A percentile compares a stretch with the other conserved stretches of the same genome.
phyloP scores from a whole-genome alignment of 1,284 basidiomycete genomes.

The Wallemia ichthyophaga region DNA sequence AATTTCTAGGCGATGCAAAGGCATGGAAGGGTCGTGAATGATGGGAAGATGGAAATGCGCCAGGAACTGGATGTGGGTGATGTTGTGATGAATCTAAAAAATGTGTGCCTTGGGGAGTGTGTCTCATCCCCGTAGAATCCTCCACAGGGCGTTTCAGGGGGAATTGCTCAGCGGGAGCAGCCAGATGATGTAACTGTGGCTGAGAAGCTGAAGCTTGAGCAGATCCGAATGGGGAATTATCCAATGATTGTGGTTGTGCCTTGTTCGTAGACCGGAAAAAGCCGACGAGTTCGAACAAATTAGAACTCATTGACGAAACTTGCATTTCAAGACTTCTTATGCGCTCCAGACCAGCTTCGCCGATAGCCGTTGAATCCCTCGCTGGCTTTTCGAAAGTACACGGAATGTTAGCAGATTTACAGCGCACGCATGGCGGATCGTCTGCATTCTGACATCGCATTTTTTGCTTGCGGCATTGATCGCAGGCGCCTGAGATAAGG shows the following conservation, averaged over 20 bases:
- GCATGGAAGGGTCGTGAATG: not conserved
- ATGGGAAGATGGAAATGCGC: not conserved
- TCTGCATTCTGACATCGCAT: not conserved
- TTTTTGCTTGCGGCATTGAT: not conserved
- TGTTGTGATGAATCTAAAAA: no score
- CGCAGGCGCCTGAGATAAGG: not conserved
- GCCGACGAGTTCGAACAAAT: not conserved
- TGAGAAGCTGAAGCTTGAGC: no score
- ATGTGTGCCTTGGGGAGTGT: not conserved
- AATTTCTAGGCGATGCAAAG: not conserved
- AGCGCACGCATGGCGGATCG: not conserved
- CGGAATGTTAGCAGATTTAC: not conserved
- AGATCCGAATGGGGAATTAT: no score
- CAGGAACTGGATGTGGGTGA: not conserved
- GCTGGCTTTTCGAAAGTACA: not conserved
- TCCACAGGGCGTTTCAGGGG: not conserved
- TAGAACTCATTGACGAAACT: not conserved
- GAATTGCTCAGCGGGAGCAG: not conserved
- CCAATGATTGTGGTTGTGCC: not conserved
- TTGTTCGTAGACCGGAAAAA: not conserved
- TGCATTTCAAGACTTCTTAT: not conserved
- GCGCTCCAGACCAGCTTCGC: not conserved
- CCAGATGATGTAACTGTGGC: no score
- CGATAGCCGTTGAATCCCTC: not conserved
- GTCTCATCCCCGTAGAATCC: not conserved